These are phyloP conservation scores for Parietichytrium sp. DNA, from an alignment of 108 stramenopile genomes.

Conservation along the genomic window DNA sequence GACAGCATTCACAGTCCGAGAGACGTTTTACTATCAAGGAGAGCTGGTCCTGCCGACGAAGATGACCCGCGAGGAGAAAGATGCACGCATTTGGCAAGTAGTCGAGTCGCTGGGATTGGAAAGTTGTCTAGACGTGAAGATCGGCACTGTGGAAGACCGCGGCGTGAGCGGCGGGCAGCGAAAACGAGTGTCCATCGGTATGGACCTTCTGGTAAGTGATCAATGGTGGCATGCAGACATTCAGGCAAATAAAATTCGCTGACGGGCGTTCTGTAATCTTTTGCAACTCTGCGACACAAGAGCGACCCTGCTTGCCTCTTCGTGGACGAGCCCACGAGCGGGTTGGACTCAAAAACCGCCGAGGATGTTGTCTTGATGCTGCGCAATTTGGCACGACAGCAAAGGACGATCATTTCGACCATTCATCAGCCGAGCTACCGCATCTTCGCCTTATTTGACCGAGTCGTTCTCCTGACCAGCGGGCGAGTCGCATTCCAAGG, in stretches of 20 bases:
- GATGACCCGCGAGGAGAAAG: not conserved
- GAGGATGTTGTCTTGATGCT: constrained; percentile 40
- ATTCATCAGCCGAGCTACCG: constrained; percentile 44
- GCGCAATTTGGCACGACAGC: not conserved
- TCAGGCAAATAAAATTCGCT: no score
- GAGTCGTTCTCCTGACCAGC: constrained; percentile 16
- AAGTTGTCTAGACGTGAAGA: not conserved
- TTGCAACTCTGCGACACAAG: no score
- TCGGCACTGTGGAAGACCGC: constrained; percentile 23
- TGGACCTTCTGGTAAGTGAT: constrained; percentile 48
- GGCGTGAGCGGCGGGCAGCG: constrained; percentile 53
- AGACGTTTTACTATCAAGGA: constrained; percentile 45
- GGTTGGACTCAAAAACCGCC: not conserved
- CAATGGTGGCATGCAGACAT: no score
- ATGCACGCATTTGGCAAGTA: not conserved
- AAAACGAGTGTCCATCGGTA: constrained; percentile 51
- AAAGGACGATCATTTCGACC: constrained; percentile 18
- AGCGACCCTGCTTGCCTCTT: not conserved
- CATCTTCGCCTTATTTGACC: constrained; percentile 38
- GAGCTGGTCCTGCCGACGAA: constrained; percentile 36
- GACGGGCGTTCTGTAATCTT: no score
- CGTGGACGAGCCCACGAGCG: constrained; percentile 41
- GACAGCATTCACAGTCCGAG: constrained; percentile 46
- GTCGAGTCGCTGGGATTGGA: not conserved
- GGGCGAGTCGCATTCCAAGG: constrained; percentile 42